Percentiles rank a stretch among this genome's conserved stretches.
phyloP scores from a whole-genome alignment of 768 basidiomycete genomes.

The Asterophora lycoperdoides region DNA sequence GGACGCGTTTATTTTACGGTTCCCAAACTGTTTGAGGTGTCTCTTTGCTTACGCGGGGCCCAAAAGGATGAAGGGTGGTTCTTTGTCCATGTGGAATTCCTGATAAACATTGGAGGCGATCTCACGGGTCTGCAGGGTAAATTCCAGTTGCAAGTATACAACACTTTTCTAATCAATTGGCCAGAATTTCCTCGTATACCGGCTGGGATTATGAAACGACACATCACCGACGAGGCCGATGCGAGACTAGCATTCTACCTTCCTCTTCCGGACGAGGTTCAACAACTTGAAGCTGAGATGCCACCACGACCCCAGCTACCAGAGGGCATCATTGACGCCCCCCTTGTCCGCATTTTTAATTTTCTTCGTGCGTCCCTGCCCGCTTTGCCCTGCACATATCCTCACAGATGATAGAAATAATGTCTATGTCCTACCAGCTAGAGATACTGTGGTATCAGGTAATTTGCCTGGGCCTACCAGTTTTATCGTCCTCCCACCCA shows the following conservation, averaged over 20 bases:
- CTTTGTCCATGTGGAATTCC: slow-evolving; percentile 72
- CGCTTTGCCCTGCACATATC: background rate
- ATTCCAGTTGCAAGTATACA: background rate
- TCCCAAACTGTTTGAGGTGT: slow-evolving; percentile 67
- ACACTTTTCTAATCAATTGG: background rate
- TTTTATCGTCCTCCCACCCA: slow-evolving; percentile 2
- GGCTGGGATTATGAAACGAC: slow-evolving; percentile 53
- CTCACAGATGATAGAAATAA: slow-evolving; percentile 57
- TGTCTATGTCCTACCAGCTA: slow-evolving; percentile 89
- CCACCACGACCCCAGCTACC: slow-evolving; percentile 51
- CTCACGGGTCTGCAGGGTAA: slow-evolving; percentile 67
- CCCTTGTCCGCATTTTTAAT: slow-evolving; percentile 81
- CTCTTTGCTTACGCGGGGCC: slow-evolving; percentile 70
- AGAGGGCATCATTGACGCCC: slow-evolving; percentile 67
- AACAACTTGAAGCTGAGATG: slow-evolving; percentile 36
- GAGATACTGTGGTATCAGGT: slow-evolving; percentile 84
- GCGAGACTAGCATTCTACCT: slow-evolving; percentile 62
- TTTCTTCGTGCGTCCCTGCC: slow-evolving; percentile 67
- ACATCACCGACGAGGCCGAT: slow-evolving; percentile 73
- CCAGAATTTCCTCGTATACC: slow-evolving; percentile 75
- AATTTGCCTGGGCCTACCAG: slow-evolving; percentile 5
- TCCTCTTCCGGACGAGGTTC: slow-evolving; percentile 39
- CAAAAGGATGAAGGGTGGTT: slow-evolving; percentile 79
- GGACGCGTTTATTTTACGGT: slow-evolving; percentile 79
- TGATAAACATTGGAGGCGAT: slow-evolving; percentile 71